Conservation (phyloP, 2,329 filamentous ascomycete species). For the Lasiodiplodia sp. region DNA sequence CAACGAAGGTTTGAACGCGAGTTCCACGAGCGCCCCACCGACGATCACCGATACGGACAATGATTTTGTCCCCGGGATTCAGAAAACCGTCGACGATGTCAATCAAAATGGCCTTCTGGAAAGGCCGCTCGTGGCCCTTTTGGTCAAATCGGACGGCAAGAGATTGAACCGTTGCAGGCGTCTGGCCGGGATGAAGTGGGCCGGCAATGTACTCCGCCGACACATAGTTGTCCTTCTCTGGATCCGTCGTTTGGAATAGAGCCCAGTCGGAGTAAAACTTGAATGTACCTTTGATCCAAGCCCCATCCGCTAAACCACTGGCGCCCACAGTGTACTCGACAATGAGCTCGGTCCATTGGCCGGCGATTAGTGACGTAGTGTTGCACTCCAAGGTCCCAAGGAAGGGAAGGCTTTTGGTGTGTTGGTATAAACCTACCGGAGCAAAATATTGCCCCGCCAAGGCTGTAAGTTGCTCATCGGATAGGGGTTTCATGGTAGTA, state of each 20-base stretch:
- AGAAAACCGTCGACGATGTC: slow-evolving; percentile 47
- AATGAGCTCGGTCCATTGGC: slow-evolving; percentile 16
- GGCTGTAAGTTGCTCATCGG: background rate
- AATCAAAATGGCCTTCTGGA: slow-evolving; percentile 43
- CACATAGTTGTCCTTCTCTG: slow-evolving; percentile 35
- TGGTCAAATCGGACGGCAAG: slow-evolving; percentile 48
- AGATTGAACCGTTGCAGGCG: slow-evolving; percentile 44
- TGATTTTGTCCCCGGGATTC: slow-evolving; percentile 46
- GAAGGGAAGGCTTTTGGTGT: slow-evolving; percentile 10
- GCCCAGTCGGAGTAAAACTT: slow-evolving; percentile 51
- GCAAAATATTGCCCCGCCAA: background rate
- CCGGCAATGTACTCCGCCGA: slow-evolving; percentile 44
- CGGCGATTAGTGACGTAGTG: background rate
- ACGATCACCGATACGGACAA: slow-evolving; percentile 45
- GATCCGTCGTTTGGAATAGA: slow-evolving; percentile 45
- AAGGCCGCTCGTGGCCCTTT: slow-evolving; percentile 49
- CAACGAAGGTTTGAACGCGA: slow-evolving; percentile 47
- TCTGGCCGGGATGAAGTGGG: slow-evolving; percentile 39
- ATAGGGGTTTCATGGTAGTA: background rate
- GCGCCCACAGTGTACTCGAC: slow-evolving; percentile 40
- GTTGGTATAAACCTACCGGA: background rate
- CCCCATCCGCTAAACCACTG: slow-evolving; percentile 45
- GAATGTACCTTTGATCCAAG: slow-evolving; percentile 51
- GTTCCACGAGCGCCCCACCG: slow-evolving; percentile 44
- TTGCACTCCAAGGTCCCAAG: slow-evolving; percentile 9